Conservation (phyloP, 768 basidiomycete genomes). For the Leccinum olivaceopallidum region DNA sequence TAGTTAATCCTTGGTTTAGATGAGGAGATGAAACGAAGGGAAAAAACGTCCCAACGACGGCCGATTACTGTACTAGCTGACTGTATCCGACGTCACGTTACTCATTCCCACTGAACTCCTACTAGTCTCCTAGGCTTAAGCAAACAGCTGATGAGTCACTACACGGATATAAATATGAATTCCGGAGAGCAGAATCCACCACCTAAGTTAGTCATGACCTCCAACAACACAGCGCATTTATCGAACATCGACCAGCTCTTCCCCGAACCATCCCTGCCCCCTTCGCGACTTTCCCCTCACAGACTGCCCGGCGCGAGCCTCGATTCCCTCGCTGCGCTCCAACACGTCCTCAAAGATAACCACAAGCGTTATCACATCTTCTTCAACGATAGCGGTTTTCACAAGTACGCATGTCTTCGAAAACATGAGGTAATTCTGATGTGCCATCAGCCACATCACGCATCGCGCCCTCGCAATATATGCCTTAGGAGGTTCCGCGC, state of each 20-base stretch:
- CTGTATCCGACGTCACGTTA: too few relatives aligned
- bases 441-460: slow-evolving; percentile 25
- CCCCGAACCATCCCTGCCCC: slow-evolving; percentile 27
- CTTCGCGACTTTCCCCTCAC: slow-evolving; percentile 26
- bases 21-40: too few relatives aligned
- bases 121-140: too few relatives aligned
- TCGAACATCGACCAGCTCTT: slow-evolving; percentile 26
- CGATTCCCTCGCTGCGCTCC: slow-evolving; percentile 25
- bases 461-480: slow-evolving; percentile 33
- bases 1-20: too few relatives aligned
- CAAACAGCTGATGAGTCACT: too few relatives aligned
- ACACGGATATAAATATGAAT: too few relatives aligned
- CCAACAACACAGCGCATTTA: too few relatives aligned
- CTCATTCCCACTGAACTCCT: too few relatives aligned
- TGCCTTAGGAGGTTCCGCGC: slow-evolving; percentile 25
- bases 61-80: too few relatives aligned
- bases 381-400: slow-evolving; percentile 45
- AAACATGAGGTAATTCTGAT: background rate
- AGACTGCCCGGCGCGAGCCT: slow-evolving; percentile 28
- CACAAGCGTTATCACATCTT: slow-evolving; percentile 50
- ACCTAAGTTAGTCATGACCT: too few relatives aligned
- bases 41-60: too few relatives aligned
- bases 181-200: too few relatives aligned
- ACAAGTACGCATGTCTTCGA: slow-evolving; percentile 43
- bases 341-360: slow-evolving; percentile 46